Evolutionary conservation across 169 alveolate species (phyloP), one percentile per base, ranked within the genome.

Genomic region (Eimeria praecox): DNA sequence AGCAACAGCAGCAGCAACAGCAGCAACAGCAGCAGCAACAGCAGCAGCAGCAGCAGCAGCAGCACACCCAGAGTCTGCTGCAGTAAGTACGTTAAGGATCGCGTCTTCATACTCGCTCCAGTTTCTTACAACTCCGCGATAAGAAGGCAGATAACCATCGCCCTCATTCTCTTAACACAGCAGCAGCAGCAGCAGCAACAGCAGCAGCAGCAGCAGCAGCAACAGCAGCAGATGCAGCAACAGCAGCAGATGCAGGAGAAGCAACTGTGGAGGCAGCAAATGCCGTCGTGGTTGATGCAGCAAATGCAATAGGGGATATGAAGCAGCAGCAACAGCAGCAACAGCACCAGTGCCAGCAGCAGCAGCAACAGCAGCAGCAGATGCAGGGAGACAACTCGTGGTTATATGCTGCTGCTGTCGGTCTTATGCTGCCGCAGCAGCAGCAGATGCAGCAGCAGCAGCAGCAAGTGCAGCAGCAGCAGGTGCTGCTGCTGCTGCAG

Each of bases 151-250:
- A 10, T 27, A 80, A 66, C 69, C 69, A 35, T 44, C 69, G 22
- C 59, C 90, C 66, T 18, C 62, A 64, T 38, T 49, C 56, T 49
- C 56, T 49, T 8, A 5, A 49, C 5, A 12, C 56, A 49, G 56
- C 56, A 69, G 94, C 83, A 54, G 92, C 54, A 62, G 92, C 71
- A 85, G 92, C 71, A 85, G 77, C 42, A 73, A 30, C 83, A 73
- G 83, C 83, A 73, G 49, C 54, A n/a, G 83, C 83, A 73, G 46
- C 83, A 73, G 49, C 83, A 73, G 49, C 83, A 73, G 30, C 54
- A 73, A n/a, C 49, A 73, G 49, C 83, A 73, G 83, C 83, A 73
- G 49, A 40, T 6, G 20, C 83, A 73, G 30, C 33, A 18, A n/a
- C 38, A 64, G 75, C 38, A 64, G 38, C 27, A 49, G 56, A 5